Evolutionary conservation across 352 stramenopile species (phyloP).

Genomic region (Globisporangium carolinianum): DNA sequence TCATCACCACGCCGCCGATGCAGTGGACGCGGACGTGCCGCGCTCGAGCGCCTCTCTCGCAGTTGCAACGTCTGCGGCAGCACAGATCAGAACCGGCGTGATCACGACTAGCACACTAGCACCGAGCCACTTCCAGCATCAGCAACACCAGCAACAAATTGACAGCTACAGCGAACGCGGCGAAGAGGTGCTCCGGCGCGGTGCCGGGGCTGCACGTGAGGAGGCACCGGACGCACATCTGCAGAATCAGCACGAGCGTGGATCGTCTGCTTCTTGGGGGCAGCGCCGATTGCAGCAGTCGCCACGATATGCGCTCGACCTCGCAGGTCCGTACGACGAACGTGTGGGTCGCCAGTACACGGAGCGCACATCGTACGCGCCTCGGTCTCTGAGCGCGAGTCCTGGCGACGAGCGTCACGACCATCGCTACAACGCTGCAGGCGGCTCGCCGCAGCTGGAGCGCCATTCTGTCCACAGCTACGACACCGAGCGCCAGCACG

Average conservation of each 20-base stretch:
- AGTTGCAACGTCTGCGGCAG: background rate
- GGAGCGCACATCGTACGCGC: background rate
- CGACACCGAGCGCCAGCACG: background rate
- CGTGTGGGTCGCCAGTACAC: no score
- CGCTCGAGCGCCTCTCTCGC: no score
- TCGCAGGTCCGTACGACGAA: no score
- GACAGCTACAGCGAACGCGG: background rate
- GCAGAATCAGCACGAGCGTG: constrained; percentile 1
- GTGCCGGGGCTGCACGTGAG: background rate
- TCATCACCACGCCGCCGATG: background rate
- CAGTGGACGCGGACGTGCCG: background rate
- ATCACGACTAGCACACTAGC: background rate
- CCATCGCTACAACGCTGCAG: background rate
- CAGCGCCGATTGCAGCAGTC: background rate
- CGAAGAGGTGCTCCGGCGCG: background rate
- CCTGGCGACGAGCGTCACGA: background rate
- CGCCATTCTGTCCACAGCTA: background rate
- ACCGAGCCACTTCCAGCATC: background rate
- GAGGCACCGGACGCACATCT: background rate
- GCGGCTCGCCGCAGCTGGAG: background rate
- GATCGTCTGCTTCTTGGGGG: constrained; percentile 4
- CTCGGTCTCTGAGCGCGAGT: background rate
- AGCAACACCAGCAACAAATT: background rate
- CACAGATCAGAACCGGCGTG: background rate
- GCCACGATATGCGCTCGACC: background rate